Conservation (phyloP, 2,329 filamentous ascomycete genomes). For the Stachybotrys echinatus region DNA sequence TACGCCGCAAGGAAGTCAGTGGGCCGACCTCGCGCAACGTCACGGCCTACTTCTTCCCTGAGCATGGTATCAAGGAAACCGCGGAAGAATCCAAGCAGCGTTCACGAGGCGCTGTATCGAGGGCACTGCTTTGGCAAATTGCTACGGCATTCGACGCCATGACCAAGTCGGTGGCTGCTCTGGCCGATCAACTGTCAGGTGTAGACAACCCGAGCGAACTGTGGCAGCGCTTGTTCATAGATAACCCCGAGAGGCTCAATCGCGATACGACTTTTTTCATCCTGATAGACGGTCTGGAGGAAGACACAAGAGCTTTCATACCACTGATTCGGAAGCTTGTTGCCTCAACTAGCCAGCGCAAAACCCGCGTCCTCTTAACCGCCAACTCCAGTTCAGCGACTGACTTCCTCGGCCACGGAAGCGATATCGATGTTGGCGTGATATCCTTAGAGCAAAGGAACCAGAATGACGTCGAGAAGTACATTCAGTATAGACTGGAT, state of each 20-base stretch:
- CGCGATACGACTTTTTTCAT: slow-evolving; percentile 24
- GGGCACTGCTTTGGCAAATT: slow-evolving; percentile 21
- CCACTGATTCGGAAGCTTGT: slow-evolving; percentile 17
- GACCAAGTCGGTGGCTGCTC: slow-evolving; percentile 22
- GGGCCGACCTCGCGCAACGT: slow-evolving; percentile 4
- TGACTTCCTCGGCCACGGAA: slow-evolving; percentile 2
- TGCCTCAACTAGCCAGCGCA: slow-evolving; percentile 9
- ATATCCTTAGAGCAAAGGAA: slow-evolving; percentile 20
- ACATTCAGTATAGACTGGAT: slow-evolving; percentile 22
- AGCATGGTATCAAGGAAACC: too few species aligned
- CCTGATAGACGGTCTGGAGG: slow-evolving; percentile 22
- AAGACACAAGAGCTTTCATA: slow-evolving; percentile 11
- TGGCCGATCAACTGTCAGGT: slow-evolving; percentile 15
- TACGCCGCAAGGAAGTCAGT: slow-evolving; percentile 12
- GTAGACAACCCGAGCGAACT: slow-evolving; percentile 21
- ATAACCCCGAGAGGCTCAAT: slow-evolving; percentile 22
- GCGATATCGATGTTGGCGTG: slow-evolving; percentile 9
- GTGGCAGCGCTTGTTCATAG: slow-evolving; percentile 23
- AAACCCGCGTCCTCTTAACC: slow-evolving; percentile 21
- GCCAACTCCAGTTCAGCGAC: slow-evolving; percentile 6
- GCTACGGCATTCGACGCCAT: slow-evolving; percentile 23
- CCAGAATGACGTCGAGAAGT: slow-evolving; percentile 20
- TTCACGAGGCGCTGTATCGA: neutral
- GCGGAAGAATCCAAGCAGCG: neutral
- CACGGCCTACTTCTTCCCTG: slow-evolving; percentile 6